Percentiles rank a stretch among this genome's conserved stretches.
phyloP scores from a whole-genome alignment of 192 early-diverging fungal species.

The Spinellus fusiger region DNA sequence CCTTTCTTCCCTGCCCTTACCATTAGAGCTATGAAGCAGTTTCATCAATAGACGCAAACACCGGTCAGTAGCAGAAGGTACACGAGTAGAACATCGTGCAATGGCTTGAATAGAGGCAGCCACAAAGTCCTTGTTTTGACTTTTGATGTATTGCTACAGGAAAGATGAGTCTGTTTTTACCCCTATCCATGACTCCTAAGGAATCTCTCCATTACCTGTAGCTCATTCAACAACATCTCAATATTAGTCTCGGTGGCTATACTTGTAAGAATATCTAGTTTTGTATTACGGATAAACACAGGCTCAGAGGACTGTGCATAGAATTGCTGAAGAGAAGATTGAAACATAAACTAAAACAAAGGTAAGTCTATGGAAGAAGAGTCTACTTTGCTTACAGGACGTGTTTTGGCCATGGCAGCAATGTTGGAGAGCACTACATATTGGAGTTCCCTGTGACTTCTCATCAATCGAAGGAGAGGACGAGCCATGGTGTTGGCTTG shows the following conservation, averaged over 20 bases:
- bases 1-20: conserved; percentile 30
- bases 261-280: conserved; percentile 77
- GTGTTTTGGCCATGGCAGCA: conserved; percentile 59
- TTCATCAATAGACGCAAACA: conserved; percentile 52
- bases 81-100: conserved; percentile 48
- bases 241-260: conserved; percentile 67
- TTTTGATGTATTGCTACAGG: conserved; percentile 60
- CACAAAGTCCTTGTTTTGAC: conserved; percentile 59
- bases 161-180: neutral
- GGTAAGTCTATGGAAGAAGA: no score
- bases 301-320: conserved; percentile 77
- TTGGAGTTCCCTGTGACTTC: conserved; percentile 67
- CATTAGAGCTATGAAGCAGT: conserved; percentile 52
- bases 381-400: conserved; percentile 51
- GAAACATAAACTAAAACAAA: conserved; percentile 50
- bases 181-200: neutral
- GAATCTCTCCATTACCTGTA: conserved; percentile 44
- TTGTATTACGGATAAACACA: conserved; percentile 68
- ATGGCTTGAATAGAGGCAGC: conserved; percentile 59
- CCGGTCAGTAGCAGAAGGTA: conserved; percentile 50
- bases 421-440: conserved; percentile 76
- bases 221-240: conserved; percentile 62
- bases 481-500: conserved; percentile 54
- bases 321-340: conserved; percentile 70
- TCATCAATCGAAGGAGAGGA: conserved; percentile 73